phyloP scores from a whole-genome alignment of 2,329 filamentous ascomycete species.

The Fusarium camptoceras region DNA sequence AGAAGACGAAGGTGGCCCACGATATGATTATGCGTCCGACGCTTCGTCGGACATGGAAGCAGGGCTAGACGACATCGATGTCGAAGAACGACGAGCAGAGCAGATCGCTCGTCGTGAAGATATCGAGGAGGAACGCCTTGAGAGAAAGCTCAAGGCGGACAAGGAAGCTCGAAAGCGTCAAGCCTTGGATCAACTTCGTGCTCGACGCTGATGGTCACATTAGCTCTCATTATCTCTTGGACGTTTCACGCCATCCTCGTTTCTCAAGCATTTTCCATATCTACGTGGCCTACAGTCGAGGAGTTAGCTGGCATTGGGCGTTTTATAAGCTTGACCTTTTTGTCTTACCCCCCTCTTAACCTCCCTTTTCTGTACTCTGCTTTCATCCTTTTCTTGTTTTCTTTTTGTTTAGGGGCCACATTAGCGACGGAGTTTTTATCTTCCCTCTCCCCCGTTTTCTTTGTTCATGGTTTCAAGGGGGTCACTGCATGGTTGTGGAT shows the following conservation, averaged over 20 bases:
- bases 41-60: constrained; percentile 83
- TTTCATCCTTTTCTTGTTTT: constrained; percentile 7
- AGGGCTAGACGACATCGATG: constrained; percentile 77
- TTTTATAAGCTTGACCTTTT: constrained; percentile 29
- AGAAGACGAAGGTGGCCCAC: constrained; percentile 57
- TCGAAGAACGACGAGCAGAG: constrained; percentile 74
- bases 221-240: not conserved
- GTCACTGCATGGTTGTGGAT: constrained; percentile 34
- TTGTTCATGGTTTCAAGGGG: constrained; percentile 5
- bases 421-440: constrained; percentile 56
- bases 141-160: constrained; percentile 69
- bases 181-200: constrained; percentile 53
- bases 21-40: constrained; percentile 71
- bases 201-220: constrained; percentile 44
- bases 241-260: not conserved
- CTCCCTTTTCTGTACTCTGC: constrained; percentile 17
- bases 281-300: constrained; percentile 37
- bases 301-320: constrained; percentile 35
- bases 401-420: constrained; percentile 43
- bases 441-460: constrained; percentile 13
- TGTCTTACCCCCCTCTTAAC: not conserved
- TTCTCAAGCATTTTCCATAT: constrained; percentile 13
- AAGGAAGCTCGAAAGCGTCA: constrained; percentile 68
- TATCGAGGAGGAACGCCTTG: constrained; percentile 70
- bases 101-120: constrained; percentile 75